Percentiles rank a stretch among this genome's conserved stretches.
phyloP scores from a whole-genome alignment of 495 filamentous ascomycete genomes.

The Penicillium arizonense region DNA sequence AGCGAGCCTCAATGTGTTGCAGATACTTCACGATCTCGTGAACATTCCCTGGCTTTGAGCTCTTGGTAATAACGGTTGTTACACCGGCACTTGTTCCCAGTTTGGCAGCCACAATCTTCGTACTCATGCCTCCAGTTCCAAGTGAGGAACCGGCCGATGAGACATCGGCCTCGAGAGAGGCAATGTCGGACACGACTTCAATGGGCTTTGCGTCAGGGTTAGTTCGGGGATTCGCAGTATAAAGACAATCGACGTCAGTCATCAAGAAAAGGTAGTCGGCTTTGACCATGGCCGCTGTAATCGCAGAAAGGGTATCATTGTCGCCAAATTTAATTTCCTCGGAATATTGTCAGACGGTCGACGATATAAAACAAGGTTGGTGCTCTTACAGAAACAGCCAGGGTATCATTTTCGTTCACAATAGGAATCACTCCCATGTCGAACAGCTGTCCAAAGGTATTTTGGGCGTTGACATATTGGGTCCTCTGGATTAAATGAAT shows the following conservation, averaged over 20 bases:
- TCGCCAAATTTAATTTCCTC: constrained; percentile 99
- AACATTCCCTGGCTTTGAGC: constrained; percentile 91
- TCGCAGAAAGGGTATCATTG: constrained; percentile 95
- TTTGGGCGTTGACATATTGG: constrained; percentile 94
- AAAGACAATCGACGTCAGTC: constrained; percentile 98
- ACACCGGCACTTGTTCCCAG: constrained; percentile 94
- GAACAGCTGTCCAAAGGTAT: constrained; percentile 84
- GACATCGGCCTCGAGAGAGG: constrained; percentile 82
- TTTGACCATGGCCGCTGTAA: constrained; percentile 95
- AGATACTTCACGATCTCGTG: constrained; percentile 79
- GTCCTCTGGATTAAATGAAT: constrained; percentile 56
- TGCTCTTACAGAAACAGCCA: constrained; percentile 72
- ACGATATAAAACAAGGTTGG: not conserved
- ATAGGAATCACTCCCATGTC: constrained; percentile 97
- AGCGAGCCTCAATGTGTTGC: constrained; percentile 50
- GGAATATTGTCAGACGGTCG: not conserved
- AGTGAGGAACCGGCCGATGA: constrained; percentile 83
- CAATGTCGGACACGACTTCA: constrained; percentile 89
- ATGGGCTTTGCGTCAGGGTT: constrained; percentile 85
- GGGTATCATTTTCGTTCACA: constrained; percentile 97
- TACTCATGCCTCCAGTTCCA: constrained; percentile 97
- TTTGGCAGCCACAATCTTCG: constrained; percentile 92
- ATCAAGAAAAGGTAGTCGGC: constrained; percentile 97
- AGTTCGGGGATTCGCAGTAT: constrained; percentile 88
- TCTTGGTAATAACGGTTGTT: constrained; percentile 90